phyloP scores from a whole-genome alignment of 768 basidiomycete species.

The Dioszegia crocea region DNA sequence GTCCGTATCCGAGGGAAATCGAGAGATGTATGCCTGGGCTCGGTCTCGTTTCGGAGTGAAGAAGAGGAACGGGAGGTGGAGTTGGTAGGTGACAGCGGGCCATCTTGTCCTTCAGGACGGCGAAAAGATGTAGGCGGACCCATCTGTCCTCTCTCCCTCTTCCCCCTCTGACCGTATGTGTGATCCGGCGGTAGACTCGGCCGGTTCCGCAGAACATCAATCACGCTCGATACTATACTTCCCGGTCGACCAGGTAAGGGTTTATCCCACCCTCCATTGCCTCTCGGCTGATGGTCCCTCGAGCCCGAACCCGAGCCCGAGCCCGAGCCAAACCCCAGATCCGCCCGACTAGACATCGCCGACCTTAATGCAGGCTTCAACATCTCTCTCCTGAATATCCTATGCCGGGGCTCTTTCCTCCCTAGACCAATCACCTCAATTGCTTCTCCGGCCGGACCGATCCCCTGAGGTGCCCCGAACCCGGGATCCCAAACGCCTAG shows the following conservation, averaged over 20 bases:
- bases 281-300: too few species aligned
- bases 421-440: slow-evolving; percentile 40
- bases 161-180: neutral
- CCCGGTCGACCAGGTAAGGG: slow-evolving; percentile 31
- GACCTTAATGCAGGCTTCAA: slow-evolving; percentile 32
- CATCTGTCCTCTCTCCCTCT: neutral
- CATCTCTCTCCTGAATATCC: slow-evolving; percentile 28
- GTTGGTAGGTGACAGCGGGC: neutral
- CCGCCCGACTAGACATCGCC: slow-evolving; percentile 2
- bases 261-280: slow-evolving; percentile 17
- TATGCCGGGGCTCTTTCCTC: slow-evolving; percentile 36
- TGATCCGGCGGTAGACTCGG: slow-evolving; percentile 3
- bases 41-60: neutral
- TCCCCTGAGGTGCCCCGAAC: slow-evolving; percentile 22
- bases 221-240: slow-evolving; percentile 13
- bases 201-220: neutral
- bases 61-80: neutral
- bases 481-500: slow-evolving; percentile 27
- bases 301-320: too few species aligned
- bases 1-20: neutral
- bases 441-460: slow-evolving; percentile 40
- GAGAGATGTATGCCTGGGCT: neutral
- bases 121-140: slow-evolving; percentile 2
- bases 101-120: neutral
- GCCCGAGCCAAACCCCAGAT: neutral